phyloP scores from a whole-genome alignment of 768 basidiomycete species.

The Macrolepiota fuliginosa region DNA sequence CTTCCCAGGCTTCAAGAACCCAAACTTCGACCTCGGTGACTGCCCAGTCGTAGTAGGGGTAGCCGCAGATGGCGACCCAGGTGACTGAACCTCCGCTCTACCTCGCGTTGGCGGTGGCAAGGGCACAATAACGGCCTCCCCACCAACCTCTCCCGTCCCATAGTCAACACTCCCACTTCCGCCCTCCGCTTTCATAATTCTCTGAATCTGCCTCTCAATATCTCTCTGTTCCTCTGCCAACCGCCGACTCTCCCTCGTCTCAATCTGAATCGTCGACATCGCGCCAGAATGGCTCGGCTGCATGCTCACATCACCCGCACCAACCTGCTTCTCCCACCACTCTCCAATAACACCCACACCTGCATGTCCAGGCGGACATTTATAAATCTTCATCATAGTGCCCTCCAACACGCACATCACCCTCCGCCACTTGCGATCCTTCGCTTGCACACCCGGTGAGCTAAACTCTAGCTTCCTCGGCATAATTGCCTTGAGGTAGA shows the following conservation, averaged over 20 bases:
- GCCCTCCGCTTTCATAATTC: slow-evolving; percentile 22
- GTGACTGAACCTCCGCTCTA: background rate
- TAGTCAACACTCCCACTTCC: slow-evolving; percentile 19
- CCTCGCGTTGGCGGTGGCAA: background rate
- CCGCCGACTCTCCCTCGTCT: slow-evolving; percentile 19
- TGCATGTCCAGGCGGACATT: slow-evolving; percentile 38
- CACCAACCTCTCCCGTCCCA: slow-evolving; percentile 15
- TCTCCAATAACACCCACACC: slow-evolving; percentile 57
- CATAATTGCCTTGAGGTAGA: slow-evolving; percentile 80
- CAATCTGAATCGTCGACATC: slow-evolving; percentile 19
- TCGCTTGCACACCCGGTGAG: slow-evolving; percentile 80
- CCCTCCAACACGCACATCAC: slow-evolving; percentile 90
- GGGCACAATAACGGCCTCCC: background rate
- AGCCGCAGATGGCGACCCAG: background rate
- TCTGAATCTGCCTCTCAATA: slow-evolving; percentile 18
- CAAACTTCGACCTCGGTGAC: slow-evolving; percentile 34
- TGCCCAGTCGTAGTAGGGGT: background rate
- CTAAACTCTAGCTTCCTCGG: slow-evolving; percentile 93
- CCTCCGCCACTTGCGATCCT: slow-evolving; percentile 89
- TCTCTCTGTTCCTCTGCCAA: slow-evolving; percentile 17
- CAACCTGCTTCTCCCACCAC: slow-evolving; percentile 80
- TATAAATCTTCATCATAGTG: slow-evolving; percentile 81
- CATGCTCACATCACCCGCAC: slow-evolving; percentile 57
- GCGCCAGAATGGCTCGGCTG: slow-evolving; percentile 16
- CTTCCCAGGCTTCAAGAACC: slow-evolving; percentile 40